Base-by-base conservation (phyloP, 2,329 filamentous ascomycete genomes). In the Lecanicillium sp. region DNA sequence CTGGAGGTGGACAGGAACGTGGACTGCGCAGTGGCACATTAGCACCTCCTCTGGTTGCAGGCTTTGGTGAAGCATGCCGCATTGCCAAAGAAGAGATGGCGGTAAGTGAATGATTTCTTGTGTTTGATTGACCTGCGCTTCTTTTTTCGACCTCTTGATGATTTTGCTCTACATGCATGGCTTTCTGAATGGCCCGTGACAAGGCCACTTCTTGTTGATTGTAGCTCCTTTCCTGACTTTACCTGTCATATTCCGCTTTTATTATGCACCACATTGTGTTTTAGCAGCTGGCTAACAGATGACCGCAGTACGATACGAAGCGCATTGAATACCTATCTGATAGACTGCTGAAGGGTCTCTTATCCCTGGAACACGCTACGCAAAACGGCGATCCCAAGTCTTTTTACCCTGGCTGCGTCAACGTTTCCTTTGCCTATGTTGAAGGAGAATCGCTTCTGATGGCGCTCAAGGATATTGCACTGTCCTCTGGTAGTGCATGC, bases 381-480 rank as follows among this genome's bases (percentile, higher is more conserved):
- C 80, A 95, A 51, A 98, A 98, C 54, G 92, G 92, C 36, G 87
- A 92, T 51, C 73, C 80, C 2, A 64, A 83, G 4, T 73, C 78
- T 37, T 94, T 94, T 62, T 98, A 98, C 59, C 88, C 92, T 2
- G 92, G 92, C 46, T 98, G 92, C 52, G 90, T 98, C 45, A 98
- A 98, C 60, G 85, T 98, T 9, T 98, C 92, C 0, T 98, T 98
- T 56, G 90, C 92, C 25, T 98, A 98, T 54, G 88, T 98, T 4
- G 92, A 98, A 64, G 92, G 92, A 49, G 92, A 98, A 64, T 96
- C 92, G 3, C 80, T 98, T 2, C 74, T 98, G 46, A 98, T 98
- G 92, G 92, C 92, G 0, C 68, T 98, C 33, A 98, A 98, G 65
- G 92, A 98, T 51, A 95, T 98, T 62, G 92, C 92, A 0, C 70